A percentile compares a stretch with the other conserved stretches of the same genome.
phyloP scores from a whole-genome alignment of 495 filamentous ascomycete genomes.

The Aspergillus ostianus region DNA sequence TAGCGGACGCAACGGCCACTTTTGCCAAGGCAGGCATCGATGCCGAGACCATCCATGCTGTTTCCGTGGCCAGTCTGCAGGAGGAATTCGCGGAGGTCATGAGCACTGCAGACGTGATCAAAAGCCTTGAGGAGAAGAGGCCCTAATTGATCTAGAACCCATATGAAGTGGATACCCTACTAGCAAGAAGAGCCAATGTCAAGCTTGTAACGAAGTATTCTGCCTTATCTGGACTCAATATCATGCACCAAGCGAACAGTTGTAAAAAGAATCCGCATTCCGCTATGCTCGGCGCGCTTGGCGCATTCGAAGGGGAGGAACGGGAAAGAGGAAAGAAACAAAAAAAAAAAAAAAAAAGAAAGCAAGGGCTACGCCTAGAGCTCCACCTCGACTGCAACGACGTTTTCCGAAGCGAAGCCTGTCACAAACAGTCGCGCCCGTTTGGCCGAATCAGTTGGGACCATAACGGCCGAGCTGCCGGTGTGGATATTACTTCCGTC shows the following conservation, averaged over 20 bases:
- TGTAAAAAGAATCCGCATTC: neutral
- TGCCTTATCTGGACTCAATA: neutral
- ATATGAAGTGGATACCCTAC: neutral
- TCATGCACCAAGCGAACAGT: neutral
- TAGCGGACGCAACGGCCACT: slow-evolving; percentile 49
- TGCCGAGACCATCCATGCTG: slow-evolving; percentile 45
- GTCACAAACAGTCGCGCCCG: slow-evolving; percentile 59
- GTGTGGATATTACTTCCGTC: slow-evolving; percentile 51
- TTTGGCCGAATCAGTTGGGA: slow-evolving; percentile 44
- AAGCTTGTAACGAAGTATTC: neutral
- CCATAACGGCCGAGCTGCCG: slow-evolving; percentile 52
- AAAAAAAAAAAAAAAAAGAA: slow-evolving; percentile 1
- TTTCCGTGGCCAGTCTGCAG: slow-evolving; percentile 47
- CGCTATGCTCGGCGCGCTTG: neutral
- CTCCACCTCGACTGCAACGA: slow-evolving; percentile 55
- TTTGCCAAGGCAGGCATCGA: slow-evolving; percentile 44
- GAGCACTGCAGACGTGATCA: slow-evolving; percentile 37
- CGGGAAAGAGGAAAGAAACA: neutral
- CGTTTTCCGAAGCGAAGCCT: slow-evolving; percentile 51
- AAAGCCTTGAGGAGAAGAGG: slow-evolving; percentile 19
- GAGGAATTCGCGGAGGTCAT: slow-evolving; percentile 48
- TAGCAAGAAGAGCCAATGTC: neutral
- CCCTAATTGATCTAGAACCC: neutral
- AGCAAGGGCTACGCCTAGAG: slow-evolving; percentile 29
- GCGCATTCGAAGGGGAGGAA: neutral